Base-by-base conservation (phyloP, 129 eudicot genomes). In the Saussurea involucrata region DNA sequence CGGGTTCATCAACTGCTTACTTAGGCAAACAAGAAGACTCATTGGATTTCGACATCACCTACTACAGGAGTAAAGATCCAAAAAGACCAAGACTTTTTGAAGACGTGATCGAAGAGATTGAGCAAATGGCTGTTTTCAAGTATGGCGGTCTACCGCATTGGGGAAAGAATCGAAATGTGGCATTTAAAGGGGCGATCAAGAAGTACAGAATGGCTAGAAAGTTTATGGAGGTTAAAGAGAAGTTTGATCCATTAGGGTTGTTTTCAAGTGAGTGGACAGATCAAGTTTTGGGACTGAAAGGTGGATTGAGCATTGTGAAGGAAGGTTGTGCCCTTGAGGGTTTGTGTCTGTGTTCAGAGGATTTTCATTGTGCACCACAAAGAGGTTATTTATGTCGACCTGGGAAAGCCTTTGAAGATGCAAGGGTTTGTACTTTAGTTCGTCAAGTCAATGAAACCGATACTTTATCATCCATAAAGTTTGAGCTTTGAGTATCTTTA, bases 261-360 rank as follows among this genome's bases (percentile, higher is more conserved):
- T 93, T 93, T 63, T 93, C 98, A 15, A 93, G 88, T 76, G 83
- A 83, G 44, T 93, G 98, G 98, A 90, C 90, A 6, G 91, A 90
- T 74, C 88, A 90, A 79, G 84, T 93, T 31, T 87, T 93, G 65
- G 98, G 98, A 57, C 46, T 88, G 18, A 87, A 71, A 78, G 78
- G 57, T 70, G 92, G 87, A 0, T 7, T 90, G 58, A 84, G 67
- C 22, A 79, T 85, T 4, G 67, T 57, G 0, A 93, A 83, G 40
- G 92, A 85, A 2, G 98, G 97, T 32, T 93, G 98, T 78, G 98
- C 91, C 4, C 80, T 90, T 10, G 97, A 93, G 85, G 98, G 98
- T 0, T 55, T 93, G 69, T 93, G 98, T 75, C 58, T 93, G 8
- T 93, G 97, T 69, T 88, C 95, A 7, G 24, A 87, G 65, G 98